Evolutionary conservation across 805 yeast species (phyloP), one percentile per base, ranked within the genome.

Genomic region (Yarrowia sp.): DNA sequence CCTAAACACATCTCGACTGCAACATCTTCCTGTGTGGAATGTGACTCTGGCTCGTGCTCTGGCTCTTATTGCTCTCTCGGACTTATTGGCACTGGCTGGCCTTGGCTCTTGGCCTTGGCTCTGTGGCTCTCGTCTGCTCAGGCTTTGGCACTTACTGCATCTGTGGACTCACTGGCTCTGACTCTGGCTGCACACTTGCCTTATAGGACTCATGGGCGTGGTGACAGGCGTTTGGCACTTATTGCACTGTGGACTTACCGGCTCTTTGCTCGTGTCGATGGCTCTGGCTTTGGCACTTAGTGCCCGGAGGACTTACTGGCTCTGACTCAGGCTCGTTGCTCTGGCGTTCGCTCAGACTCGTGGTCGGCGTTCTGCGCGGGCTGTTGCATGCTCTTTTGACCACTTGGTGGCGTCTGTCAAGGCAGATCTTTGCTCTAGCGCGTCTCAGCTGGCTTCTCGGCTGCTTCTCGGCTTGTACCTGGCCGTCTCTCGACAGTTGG

Each of bases 1-100:
- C 51, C 51, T 44, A 44, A 21, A 44, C 51, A 44, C 51, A 44
- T 44, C 51, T 44, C 51, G 51, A 44, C 51, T 44, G 51, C 51
- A 44, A 44, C 51, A 29, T 44, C 51, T 13, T 41, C 47, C 31
- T 42, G 32, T 42, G 33, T 25, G 21, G 44, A 16, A 32, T 19
- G 6, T 16, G 47, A 25, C 47, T 44, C 51, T 44, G 51, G 35
- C 51, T 44, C 51, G 6, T 44, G 51, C 51, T 44, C 51, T 44
- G 51, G 51, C 51, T 44, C 51, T 44, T 14, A 44, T 13, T 42
- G 39, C 39, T 35, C 51, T 29, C 21, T 44, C 16, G 51, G 35
- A 29, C 51, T 44, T 29, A 27, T 12, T 27, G 35, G 51, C 51
- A 2, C 51, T 44, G 51, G 31, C 32, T 42, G 32, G 33, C 49